Conservation (phyloP, 78 protist species). For the Speleostelium caveatum region DNA sequence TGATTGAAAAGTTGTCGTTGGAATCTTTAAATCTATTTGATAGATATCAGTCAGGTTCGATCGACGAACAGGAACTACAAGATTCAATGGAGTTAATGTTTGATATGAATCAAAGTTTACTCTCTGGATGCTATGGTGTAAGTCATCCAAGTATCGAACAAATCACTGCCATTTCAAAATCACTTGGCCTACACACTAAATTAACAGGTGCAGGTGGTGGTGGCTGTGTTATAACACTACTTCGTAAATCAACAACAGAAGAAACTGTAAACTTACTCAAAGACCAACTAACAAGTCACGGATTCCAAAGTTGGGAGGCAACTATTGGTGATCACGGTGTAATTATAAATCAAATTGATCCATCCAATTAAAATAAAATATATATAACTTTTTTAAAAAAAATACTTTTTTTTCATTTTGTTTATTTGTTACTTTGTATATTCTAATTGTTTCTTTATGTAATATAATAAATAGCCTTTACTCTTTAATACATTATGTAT, state of each 20-base stretch:
- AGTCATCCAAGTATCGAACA: constrained; percentile 58
- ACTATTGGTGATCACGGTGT: constrained; percentile 76
- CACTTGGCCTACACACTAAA: constrained; percentile 63
- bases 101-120: constrained; percentile 56
- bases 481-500: constrained; percentile 62
- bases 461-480: constrained; percentile 70
- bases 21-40: constrained; percentile 23
- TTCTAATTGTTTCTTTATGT: constrained; percentile 46
- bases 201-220: constrained; percentile 89
- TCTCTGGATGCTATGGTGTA: constrained; percentile 71
- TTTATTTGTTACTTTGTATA: constrained; percentile 16
- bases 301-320: constrained; percentile 72
- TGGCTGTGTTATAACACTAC: constrained; percentile 77
- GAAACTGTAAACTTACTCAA: constrained; percentile 1
- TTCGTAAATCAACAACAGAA: not conserved
- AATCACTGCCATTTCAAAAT: constrained; percentile 17
- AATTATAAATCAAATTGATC: not conserved
- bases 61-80: constrained; percentile 38
- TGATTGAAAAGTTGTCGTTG: constrained; percentile 44
- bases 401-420: not conserved
- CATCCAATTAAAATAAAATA: not conserved
- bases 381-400: not conserved
- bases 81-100: constrained; percentile 59
- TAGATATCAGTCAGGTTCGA: constrained; percentile 12
- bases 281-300: not conserved